Base-by-base conservation (phyloP, 495 filamentous ascomycete genomes). In the Lophium mytilinum region DNA sequence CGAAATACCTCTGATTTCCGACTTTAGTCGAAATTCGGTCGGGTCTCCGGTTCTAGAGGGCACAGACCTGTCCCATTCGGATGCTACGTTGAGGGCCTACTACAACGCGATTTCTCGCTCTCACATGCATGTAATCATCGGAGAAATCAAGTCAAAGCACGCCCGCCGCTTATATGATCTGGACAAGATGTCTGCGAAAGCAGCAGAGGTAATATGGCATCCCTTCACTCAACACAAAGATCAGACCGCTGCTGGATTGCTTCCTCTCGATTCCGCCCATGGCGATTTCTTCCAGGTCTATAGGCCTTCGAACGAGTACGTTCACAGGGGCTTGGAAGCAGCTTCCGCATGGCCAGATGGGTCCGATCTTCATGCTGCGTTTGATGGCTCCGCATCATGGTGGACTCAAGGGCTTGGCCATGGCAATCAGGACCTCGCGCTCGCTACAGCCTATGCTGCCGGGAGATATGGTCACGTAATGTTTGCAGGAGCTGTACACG, bases 401-500 rank as follows among this genome's bases (percentile, higher is more conserved):
- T 91, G 87, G 87, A 90, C 87, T 0, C 87, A 91, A 69, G 87
- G 87, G 9, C 75, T 91, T 5, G 87, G 87, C 8, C 87, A 91
- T 61, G 85, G 81, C 12, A 87, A 85, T 58, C 80, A 85, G 0
- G 67, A 72, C 0, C 74, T 91, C 5, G 74, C 85, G 8, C 76
- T 89, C 6, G 79, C 84, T 0, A 85, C 86, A 4, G 85, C 87
- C 1, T 85, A 89, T 66, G 87, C 87, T 0, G 84, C 87, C 3
- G 86, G 87, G n/a, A 78, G 87, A 21, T 91, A 91, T 62, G 87
- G 87, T 2, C 87, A 91, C 68, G 85, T 91, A 21, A 91, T 90
- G 85, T 89, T 91, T 62, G 83, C 87, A 0, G 81, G 80, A 0
- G 79, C 83, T 1, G 75, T 89, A 15, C 86, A 91, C 54, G 78